Evolutionary conservation across 352 stramenopile genomes (phyloP).

Genomic region (Phytophthora sojae): DNA sequence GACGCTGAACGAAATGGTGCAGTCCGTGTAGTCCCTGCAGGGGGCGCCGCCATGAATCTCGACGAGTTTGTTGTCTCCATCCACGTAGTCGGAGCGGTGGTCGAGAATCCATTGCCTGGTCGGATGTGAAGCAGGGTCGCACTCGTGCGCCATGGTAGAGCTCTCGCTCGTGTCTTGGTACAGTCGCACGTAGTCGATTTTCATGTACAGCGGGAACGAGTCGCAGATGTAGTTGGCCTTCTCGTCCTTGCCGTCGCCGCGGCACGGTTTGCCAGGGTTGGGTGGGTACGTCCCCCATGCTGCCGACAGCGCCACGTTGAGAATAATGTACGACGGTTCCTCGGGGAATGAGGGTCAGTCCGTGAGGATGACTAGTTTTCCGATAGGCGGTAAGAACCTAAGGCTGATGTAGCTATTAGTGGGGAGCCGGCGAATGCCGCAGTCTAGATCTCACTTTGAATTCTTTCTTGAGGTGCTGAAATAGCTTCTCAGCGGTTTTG

Average conservation of each 20-base stretch:
- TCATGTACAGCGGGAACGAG: conserved; percentile 84
- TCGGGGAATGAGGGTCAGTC: too few relatives aligned
- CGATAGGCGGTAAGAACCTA: too few relatives aligned
- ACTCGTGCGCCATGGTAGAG: conserved; percentile 63
- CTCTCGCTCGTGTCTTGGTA: conserved; percentile 61
- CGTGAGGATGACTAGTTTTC: too few relatives aligned
- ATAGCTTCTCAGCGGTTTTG: too few relatives aligned
- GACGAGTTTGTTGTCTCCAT: conserved; percentile 60
- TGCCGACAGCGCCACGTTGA: conserved; percentile 93
- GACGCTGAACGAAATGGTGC: conserved; percentile 56
- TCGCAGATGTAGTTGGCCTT: conserved; percentile 76
- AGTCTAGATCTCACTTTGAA: too few relatives aligned
- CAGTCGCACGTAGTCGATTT: conserved; percentile 89
- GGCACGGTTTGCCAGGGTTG: conserved; percentile 62
- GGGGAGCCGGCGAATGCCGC: too few relatives aligned
- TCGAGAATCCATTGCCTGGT: conserved; percentile 79
- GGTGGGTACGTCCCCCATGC: conserved; percentile 82
- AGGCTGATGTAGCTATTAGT: too few relatives aligned
- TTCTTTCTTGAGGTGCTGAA: too few relatives aligned
- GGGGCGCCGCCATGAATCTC: conserved; percentile 63
- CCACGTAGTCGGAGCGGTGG: conserved; percentile 64
- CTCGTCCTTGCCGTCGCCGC: conserved; percentile 57
- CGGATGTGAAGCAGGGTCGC: conserved; percentile 66
- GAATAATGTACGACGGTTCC: conserved; percentile 94
- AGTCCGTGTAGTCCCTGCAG: conserved; percentile 64